Evolutionary conservation across 1,139 yeast genomes (phyloP), one percentile per base, ranked within the genome.

Genomic region (Yamadazyma conglobata): DNA sequence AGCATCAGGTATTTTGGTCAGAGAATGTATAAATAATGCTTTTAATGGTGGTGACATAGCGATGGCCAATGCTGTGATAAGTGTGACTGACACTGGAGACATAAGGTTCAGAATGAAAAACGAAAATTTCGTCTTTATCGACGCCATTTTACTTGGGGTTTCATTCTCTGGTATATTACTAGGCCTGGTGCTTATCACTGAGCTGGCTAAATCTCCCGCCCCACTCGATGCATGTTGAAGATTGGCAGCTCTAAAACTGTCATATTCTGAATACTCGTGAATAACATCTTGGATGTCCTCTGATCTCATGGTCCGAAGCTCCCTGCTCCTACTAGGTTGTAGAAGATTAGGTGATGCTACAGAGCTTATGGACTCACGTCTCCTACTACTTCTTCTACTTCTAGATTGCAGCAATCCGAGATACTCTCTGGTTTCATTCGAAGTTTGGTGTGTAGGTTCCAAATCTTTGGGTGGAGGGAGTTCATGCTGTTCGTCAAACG

Each of bases 1-100:
- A 0, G 96, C 96, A 33, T 70, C 52, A 2, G 71, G 79, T 5
- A 63, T 52, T 30, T 56, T 43, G 31, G 54, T 53, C 3, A 32
- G 35, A 3, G 55, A 35, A 6, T 39, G 32, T 5, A 84, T 87
- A 52, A 89, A 89, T 19, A 88, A 64, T 1, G 93, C 86, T 47
- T 84, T 82, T 10, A 87, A 64, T 64, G 95, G 89, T 1, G 96
- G 96, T 10, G 91, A 69, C 84, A 89, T 84, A 10, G 93, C 77
- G 15, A 85, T 63, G 3, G 70, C 62, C 28, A 89, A 55, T 1
- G 91, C 69, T 0, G 75, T 27, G 3, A 87, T 64, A 25, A 86
- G 71, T 1, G 89, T 64, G 25, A 79, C 45, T 2, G 94, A 79
- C 27, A 79, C 79, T 0, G 94, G 93, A 10, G 93, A 70, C 24